Base-by-base conservation (phyloP, 2,329 filamentous ascomycete genomes). In the Colletotrichum phormii region DNA sequence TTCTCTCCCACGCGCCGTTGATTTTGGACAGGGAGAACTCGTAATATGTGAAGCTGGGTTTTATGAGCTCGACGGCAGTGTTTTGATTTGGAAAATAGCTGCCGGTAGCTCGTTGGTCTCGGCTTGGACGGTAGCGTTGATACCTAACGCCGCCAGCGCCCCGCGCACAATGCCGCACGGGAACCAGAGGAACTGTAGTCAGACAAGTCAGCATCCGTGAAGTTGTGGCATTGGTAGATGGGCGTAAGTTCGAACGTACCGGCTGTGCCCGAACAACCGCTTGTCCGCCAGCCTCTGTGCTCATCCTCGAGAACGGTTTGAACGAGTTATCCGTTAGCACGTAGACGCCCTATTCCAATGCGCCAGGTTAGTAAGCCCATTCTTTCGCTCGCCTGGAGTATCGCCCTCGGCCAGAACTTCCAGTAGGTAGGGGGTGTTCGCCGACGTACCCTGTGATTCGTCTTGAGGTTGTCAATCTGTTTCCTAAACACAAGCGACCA, bases 401-500 rank as follows among this genome's bases (percentile, higher is more conserved):
- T 29, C 5, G 62, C 22, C 24, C n/a, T 49, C 9, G 42, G 22
- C 18, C 18, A 49, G 7, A 4, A n/a, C 7, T 49, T n/a, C 18
- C 42, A 9, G 18, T n/a, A n/a, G 42, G 42, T 4, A 22, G 42
- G 18, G 15, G 46, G 11, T 37, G 18, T 9, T 29, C 15, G 22
- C 26, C 22, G 29, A 77, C 87, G 22, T 85, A 95, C 93, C 78
- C 97, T 88, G 81, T 99, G 97, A 80, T 99, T 99, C 9, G 97
- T 99, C 85, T 99, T 99, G 59, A 99, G 88, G 81, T 99, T 99
- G 83, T 99, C 97, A 79, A 99, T 94, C 82, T 98, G 97, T 84
- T 99, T 99, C 81, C 94, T 90, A 83, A 98, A 99, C 18, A 98
- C 90, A 24, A 98, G 88, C 42, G 91, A 95, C 97, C 97, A 99